phyloP scores from a whole-genome alignment of 2,329 filamentous ascomycete species.

The Aureobasidium sp. region DNA sequence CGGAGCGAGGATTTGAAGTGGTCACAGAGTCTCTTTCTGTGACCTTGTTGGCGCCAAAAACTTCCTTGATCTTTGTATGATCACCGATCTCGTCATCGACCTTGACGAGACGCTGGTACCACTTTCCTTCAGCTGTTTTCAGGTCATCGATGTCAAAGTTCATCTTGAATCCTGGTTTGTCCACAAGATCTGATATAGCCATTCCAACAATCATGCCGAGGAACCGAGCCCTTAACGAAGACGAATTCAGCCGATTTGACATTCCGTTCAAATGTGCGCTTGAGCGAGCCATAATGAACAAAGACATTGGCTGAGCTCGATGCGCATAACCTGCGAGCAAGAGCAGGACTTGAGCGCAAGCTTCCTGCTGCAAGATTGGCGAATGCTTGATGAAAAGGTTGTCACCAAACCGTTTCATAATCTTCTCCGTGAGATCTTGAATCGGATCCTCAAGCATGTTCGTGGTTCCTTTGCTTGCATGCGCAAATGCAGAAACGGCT shows the following conservation, averaged over 20 bases:
- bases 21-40: not conserved
- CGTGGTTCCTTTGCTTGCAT: not conserved
- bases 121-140: slow-evolving; percentile 60
- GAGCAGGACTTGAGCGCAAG: slow-evolving; percentile 69
- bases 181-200: slow-evolving; percentile 56
- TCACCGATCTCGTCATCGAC: slow-evolving; percentile 56
- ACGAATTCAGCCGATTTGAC: slow-evolving; percentile 74
- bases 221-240: slow-evolving; percentile 67
- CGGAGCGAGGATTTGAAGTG: not conserved
- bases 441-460: slow-evolving; percentile 19
- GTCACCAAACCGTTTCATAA: slow-evolving; percentile 69
- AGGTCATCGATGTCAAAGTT: slow-evolving; percentile 79
- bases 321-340: slow-evolving; percentile 69
- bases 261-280: slow-evolving; percentile 66
- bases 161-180: slow-evolving; percentile 60
- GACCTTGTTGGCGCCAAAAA: not conserved
- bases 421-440: slow-evolving; percentile 57
- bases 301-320: slow-evolving; percentile 54
- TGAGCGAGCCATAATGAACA: slow-evolving; percentile 63
- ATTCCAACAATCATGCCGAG: slow-evolving; percentile 85
- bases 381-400: slow-evolving; percentile 79
- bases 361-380: slow-evolving; percentile 81
- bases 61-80: slow-evolving; percentile 38
- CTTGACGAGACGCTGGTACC: slow-evolving; percentile 61
- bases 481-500: slow-evolving; percentile 20